Evolutionary conservation across 2,329 filamentous ascomycete species (phyloP).

Genomic region (Verticillium klebahnii): DNA sequence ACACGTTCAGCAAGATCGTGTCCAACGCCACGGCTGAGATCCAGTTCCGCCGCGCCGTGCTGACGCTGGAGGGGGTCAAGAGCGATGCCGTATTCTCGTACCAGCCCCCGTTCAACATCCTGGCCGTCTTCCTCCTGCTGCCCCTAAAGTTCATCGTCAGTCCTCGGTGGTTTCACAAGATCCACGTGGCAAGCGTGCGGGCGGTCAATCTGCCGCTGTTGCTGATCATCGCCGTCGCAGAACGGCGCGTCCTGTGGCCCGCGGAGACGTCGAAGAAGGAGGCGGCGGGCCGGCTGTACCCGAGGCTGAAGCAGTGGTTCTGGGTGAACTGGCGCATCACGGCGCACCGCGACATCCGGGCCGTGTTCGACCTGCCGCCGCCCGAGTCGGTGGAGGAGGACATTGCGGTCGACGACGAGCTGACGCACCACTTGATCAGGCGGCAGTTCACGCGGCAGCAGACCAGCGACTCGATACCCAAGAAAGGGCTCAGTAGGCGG

Average conservation of each 20-base stretch:
- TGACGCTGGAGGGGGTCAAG: conserved; percentile 83
- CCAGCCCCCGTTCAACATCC: conserved; percentile 76
- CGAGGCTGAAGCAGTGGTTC: conserved; percentile 39
- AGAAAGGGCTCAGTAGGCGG: conserved; percentile 36
- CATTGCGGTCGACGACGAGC: conserved; percentile 54
- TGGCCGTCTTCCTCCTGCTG: conserved; percentile 68
- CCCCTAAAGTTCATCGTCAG: conserved; percentile 74
- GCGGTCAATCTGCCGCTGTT: conserved; percentile 72
- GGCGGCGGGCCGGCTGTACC: conserved; percentile 1
- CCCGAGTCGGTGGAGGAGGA: conserved; percentile 56
- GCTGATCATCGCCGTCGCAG: conserved; percentile 64
- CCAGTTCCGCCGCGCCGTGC: conserved; percentile 73
- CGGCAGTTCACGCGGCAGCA: conserved; percentile 48
- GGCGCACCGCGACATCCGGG: conserved; percentile 65
- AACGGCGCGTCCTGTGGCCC: conserved; percentile 65
- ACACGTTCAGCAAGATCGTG: conserved; percentile 76
- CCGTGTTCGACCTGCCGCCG: conserved; percentile 68
- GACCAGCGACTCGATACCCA: conserved; percentile 26
- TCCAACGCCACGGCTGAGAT: conserved; percentile 77
- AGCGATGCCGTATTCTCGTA: conserved; percentile 80
- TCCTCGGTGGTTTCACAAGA: conserved; percentile 87
- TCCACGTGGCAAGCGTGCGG: conserved; percentile 74
- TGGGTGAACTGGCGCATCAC: conserved; percentile 67
- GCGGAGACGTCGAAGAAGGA: conserved; percentile 15
- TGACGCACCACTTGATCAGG: conserved; percentile 54